Evolutionary conservation across 495 filamentous ascomycete species (phyloP), one percentile per base, ranked within the genome.

Genomic region (Hypoxylon intermedium): DNA sequence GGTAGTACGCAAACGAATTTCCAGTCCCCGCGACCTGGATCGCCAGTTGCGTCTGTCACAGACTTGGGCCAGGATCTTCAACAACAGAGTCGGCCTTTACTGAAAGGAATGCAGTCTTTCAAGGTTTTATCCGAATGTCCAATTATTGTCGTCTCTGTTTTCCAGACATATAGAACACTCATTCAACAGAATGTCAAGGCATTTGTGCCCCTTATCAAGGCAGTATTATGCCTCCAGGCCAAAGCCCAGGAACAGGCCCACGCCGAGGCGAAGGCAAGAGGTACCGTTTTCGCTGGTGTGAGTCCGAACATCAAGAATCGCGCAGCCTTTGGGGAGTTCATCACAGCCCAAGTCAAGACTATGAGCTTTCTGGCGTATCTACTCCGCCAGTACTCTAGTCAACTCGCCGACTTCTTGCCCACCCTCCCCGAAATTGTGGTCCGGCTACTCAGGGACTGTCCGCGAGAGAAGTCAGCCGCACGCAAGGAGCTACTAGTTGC

Each of bases 321-420:
- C 16, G 87, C 89, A 15, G 95, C 93, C 5, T 99, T 97, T 77
- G 95, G 95, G 1, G 95, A 99, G 55, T 93, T 99, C 56, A 93
- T 99, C 49, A 97, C 91, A 0, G 92, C 92, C 0, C 95, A 99
- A 73, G 94, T 99, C 37, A 99, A 99, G 81, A 98, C 94, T 0
- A 98, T 99, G 95, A 96, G 91, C 63, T 99, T 99, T 67, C 74
- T 99, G 61, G 95, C 95, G 0, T 99, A 98, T 72, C 77, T 99
- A 3, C 81, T 99, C 20, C 82, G 95, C 19, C 86, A 92, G 33
- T 97, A 97, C 71, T 86, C 92, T 13, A 85, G 89, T 34, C 90
- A 96, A 53, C 79, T 99, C 0, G 84, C 86, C 9, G 95, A 98
- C 65, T 99, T 98, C 67, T 77, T 99, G 43, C 88, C 89, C 0